Evolutionary conservation across 192 early-diverging fungal genomes (phyloP).

Genomic region (Coemansia aciculifera): DNA sequence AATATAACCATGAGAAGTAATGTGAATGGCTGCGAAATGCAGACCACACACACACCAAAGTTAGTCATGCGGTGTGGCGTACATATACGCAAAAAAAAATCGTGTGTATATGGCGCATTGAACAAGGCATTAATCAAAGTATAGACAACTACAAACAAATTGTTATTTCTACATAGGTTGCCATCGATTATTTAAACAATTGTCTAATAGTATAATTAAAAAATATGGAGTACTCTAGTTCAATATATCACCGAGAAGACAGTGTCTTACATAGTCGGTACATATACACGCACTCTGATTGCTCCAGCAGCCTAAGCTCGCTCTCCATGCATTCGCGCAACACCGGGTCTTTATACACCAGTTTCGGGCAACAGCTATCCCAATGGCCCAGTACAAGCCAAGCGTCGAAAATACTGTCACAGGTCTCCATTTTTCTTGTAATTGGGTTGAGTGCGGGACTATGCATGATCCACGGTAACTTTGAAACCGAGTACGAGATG

Average conservation of each 20-base stretch:
- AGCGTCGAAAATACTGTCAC: neutral
- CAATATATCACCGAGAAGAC: conserved; percentile 1
- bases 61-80: conserved; percentile 3
- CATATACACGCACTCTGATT: conserved; percentile 33
- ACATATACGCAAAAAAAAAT: neutral
- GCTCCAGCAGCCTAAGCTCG: conserved; percentile 32
- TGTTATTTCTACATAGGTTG: neutral
- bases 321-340: conserved; percentile 1
- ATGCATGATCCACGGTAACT: conserved; percentile 23
- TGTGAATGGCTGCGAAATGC: neutral
- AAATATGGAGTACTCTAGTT: neutral
- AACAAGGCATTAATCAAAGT: neutral
- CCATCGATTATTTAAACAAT: neutral
- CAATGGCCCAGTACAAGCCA: neutral
- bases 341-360: neutral
- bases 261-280: conserved; percentile 11
- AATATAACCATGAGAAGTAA: neutral
- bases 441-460: conserved; percentile 20
- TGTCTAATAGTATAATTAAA: neutral
- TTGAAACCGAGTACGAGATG: conserved; percentile 17
- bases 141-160: neutral
- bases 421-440: neutral
- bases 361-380: neutral
- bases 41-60: neutral
- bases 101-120: neutral